Evolutionary conservation across 2,329 filamentous ascomycete species (phyloP), one percentile per base, ranked within the genome.

Genomic region (Colletotrichum acutatum): DNA sequence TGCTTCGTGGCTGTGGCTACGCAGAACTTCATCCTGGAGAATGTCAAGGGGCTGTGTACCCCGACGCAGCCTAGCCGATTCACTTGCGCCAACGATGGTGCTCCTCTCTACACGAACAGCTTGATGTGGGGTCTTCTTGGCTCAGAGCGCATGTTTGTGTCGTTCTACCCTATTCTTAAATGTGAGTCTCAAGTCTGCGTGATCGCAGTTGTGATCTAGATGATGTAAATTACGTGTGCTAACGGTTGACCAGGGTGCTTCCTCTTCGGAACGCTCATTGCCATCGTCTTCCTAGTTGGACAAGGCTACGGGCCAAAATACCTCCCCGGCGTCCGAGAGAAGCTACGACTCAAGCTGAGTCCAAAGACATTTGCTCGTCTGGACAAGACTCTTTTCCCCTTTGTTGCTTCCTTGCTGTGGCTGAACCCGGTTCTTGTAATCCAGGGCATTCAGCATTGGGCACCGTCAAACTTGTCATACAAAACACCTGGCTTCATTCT

Each of bases 381-480:
- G 24, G 82, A 85, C 74, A 75, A 75, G 59, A 82, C 82, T 2
- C 59, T 85, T 5, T 85, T 84, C 75, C 79, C 79, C 6, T 78
- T 82, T 59, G 77, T 84, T 0, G 82, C 78, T 7, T 83, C 80
- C 4, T 80, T 86, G 19, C 75, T 83, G 22, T 85, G 83, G 82
- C 75, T 85, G 56, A 84, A 85, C 67, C 83, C 84, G 0, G 79
- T 83, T 30, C 76, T 86, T 5, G 77, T 84, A 49, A 82, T 85
- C 54, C 80, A 84, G 74, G 84, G 84, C 14, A 77, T 84, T 24
- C 83, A 84, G 74, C 82, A 85, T 77, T 85, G 84, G 84, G 83
- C 83, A 5, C 83, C 82, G 2, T 82, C 79, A 30, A 85, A 85
- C 74, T 46, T 85, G 75, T 79, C 82, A 14, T 85, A 85, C 79